Evolutionary conservation across 2,329 filamentous ascomycete genomes (phyloP), one percentile per base, ranked within the genome.

Genomic region (Rhynchosporium agropyri): DNA sequence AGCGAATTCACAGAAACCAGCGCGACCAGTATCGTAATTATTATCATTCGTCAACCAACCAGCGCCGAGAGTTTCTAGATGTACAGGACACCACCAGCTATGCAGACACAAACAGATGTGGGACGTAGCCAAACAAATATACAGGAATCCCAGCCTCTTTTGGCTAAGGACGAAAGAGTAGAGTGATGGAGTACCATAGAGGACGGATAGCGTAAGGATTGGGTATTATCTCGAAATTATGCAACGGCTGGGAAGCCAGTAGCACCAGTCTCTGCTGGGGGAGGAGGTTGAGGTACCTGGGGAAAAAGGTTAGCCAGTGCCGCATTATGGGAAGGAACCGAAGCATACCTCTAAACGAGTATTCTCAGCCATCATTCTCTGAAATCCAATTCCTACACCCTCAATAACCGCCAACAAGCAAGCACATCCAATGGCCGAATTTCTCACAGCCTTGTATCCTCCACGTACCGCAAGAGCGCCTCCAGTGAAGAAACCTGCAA

Each of bases 341-440:
- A 15, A 10, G 31, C 80, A 70, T 72, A 89, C 87, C 79, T 97
- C 92, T 71, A 96, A 80, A 79, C 89, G 89, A 68, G 92, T 96
- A 76, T 89, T 89, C 67, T 92, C 90, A 42, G 93, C 91, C 85
- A 97, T 90, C 89, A 97, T 92, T 77, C 93, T 89, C 77, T 92
- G 90, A 80, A 97, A 94, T 8, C 91, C 93, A 74, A 99, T 98
- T 72, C 94, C 94, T 61, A 98, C 95, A 72, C 95, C 94, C 79
- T 99, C 94, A 68, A 99, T 98, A 69, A 99, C 94, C 57, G 91
- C 95, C 51, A 99, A 83, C 73, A 99, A 84, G 68, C 97, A 90
- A 31, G 92, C 95, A 77, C 95, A 98, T 70, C 94, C 95, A 73
- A 99, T 98, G 67, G 95, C 95, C 65, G 92, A 93, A 79, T 98